Conservation (phyloP, 176 grass and related monocot species). For the Panicum miliaceum region DNA sequence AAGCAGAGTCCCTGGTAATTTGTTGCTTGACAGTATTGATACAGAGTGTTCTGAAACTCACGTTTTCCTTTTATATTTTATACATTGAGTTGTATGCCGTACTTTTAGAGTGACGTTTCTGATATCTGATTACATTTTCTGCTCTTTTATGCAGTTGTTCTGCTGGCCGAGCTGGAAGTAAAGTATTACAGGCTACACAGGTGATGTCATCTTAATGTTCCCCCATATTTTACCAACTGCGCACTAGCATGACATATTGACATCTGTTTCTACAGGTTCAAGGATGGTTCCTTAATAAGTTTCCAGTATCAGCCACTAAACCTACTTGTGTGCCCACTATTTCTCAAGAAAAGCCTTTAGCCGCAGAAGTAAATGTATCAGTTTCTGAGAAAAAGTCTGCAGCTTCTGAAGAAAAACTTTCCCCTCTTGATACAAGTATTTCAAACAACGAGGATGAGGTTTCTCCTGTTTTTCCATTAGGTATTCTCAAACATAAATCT, state of each 20-base stretch:
- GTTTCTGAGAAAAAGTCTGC: slow-evolving; percentile 38
- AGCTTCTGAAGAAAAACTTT: slow-evolving; percentile 51
- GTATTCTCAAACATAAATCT: slow-evolving; percentile 25
- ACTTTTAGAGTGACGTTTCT: slow-evolving; percentile 36
- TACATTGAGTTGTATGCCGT: slow-evolving; percentile 9
- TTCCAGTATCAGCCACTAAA: slow-evolving; percentile 39
- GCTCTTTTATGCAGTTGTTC: slow-evolving; percentile 41
- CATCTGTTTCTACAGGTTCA: slow-evolving; percentile 52
- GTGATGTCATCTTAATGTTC: slow-evolving; percentile 33
- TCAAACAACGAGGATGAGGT: slow-evolving; percentile 55
- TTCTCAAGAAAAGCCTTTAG: slow-evolving; percentile 54
- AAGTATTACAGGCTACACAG: slow-evolving; percentile 59
- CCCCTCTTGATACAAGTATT: slow-evolving; percentile 56
- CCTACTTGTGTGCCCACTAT: slow-evolving; percentile 30
- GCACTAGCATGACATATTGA: slow-evolving; percentile 28
- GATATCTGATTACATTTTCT: slow-evolving; percentile 28
- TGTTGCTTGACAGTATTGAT: slow-evolving; percentile 24
- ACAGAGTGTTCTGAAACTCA: not conserved
- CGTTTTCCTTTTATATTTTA: not conserved
- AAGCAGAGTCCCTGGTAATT: not conserved
- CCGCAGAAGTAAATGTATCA: slow-evolving; percentile 34
- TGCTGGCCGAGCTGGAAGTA: slow-evolving; percentile 49
- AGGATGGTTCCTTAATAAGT: slow-evolving; percentile 59
- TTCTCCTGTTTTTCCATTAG: slow-evolving; percentile 35
- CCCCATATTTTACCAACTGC: slow-evolving; percentile 18